Conservation (phyloP, 257 asterid genomes). For the Paraleonurus japonicus region DNA sequence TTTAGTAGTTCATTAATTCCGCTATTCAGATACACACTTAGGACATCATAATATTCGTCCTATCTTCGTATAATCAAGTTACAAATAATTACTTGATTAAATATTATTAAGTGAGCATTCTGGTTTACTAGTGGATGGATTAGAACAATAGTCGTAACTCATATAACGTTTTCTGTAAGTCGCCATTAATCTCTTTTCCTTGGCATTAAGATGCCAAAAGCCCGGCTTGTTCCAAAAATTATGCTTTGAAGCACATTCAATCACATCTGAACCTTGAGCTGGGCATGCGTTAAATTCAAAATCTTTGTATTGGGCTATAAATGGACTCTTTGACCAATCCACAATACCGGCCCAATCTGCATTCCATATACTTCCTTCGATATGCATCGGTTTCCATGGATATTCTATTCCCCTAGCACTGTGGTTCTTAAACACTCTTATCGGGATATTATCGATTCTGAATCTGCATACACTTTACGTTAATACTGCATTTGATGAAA, state of each 20-base stretch:
- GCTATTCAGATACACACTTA: too few relatives aligned
- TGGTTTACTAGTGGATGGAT: constrained; percentile 10
- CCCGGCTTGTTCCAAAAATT: constrained; percentile 32
- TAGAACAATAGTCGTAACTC: constrained; percentile 45
- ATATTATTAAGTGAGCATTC: constrained; percentile 34
- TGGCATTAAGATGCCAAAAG: constrained; percentile 17
- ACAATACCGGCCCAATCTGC: constrained; percentile 46
- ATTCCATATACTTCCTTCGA: constrained; percentile 53
- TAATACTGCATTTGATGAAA: background rate
- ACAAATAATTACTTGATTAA: background rate
- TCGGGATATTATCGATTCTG: constrained; percentile 37
- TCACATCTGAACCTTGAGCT: background rate
- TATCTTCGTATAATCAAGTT: background rate
- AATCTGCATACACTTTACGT: constrained; percentile 28
- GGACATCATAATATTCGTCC: background rate
- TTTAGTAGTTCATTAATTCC: too few relatives aligned
- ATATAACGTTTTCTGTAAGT: constrained; percentile 4
- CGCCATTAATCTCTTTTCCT: constrained; percentile 22
- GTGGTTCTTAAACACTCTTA: constrained; percentile 53
- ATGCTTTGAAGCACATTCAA: background rate
- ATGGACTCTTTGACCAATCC: constrained; percentile 52
- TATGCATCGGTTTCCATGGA: constrained; percentile 39
- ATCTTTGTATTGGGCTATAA: constrained; percentile 30
- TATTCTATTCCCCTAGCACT: constrained; percentile 24
- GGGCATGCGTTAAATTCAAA: constrained; percentile 37